phyloP scores from a whole-genome alignment of 176 grass and related monocot genomes.

The Rhynchospora breviuscula region DNA sequence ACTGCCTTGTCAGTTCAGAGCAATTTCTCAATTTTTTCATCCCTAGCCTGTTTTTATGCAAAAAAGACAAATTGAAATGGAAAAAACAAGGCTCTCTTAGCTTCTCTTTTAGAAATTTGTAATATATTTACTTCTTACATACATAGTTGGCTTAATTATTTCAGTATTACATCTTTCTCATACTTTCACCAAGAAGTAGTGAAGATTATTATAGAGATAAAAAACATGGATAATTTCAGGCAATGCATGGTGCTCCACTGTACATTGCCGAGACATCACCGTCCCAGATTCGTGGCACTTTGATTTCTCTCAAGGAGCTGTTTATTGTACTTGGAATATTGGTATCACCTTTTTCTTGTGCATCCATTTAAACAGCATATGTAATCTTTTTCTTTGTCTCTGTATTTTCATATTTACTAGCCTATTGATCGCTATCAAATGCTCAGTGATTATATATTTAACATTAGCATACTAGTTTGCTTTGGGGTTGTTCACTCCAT shows the following conservation, averaged over 20 bases:
- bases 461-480: background rate
- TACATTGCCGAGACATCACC: conserved; percentile 96
- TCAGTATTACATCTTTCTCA: background rate
- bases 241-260: conserved; percentile 92
- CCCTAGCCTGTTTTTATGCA: background rate
- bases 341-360: conserved; percentile 32
- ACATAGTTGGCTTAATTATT: background rate
- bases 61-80: background rate
- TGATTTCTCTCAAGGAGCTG: conserved; percentile 95
- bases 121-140: background rate
- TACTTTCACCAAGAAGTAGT: background rate
- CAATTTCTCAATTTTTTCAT: background rate
- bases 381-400: background rate
- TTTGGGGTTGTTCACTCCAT: background rate
- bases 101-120: background rate
- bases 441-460: background rate
- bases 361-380: background rate
- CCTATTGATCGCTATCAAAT: background rate
- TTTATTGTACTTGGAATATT: conserved; percentile 96
- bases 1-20: background rate
- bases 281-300: conserved; percentile 85
- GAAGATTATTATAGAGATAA: background rate
- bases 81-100: background rate
- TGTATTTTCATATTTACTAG: background rate
- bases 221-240: conserved; percentile 38